Conservation (phyloP, 805 yeast species). For the Saturnispora mendoncae region DNA sequence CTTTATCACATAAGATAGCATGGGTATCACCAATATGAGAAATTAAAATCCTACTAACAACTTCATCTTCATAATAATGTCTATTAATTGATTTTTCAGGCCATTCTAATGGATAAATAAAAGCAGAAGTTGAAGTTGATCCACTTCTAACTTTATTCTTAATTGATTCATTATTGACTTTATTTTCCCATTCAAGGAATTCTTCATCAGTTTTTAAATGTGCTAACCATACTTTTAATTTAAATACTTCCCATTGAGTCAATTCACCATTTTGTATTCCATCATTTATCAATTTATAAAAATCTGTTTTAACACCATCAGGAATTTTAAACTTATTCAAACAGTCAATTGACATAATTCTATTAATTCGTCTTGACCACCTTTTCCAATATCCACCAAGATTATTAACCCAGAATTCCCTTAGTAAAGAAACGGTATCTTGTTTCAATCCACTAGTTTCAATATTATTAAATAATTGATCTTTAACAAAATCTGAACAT, state of each 20-base stretch:
- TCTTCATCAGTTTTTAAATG: constrained; percentile 59
- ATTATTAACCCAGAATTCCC: constrained; percentile 44
- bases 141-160: constrained; percentile 23
- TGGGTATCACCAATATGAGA: constrained; percentile 93
- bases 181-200: constrained; percentile 33
- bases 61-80: constrained; percentile 56
- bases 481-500: constrained; percentile 54
- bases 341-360: constrained; percentile 6
- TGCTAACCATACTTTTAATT: constrained; percentile 51
- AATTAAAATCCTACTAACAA: constrained; percentile 58
- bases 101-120: constrained; percentile 27
- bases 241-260: constrained; percentile 44
- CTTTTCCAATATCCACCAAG: constrained; percentile 85
- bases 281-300: constrained; percentile 7
- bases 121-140: constrained; percentile 30
- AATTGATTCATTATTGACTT: constrained; percentile 11
- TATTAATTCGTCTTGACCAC: constrained; percentile 40
- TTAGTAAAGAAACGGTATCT: constrained; percentile 32
- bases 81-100: constrained; percentile 22
- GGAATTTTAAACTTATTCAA: too few relatives aligned
- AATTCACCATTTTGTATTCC: constrained; percentile 8
- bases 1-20: constrained; percentile 72
- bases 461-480: constrained; percentile 43
- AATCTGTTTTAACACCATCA: too few relatives aligned
- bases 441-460: constrained; percentile 37